phyloP scores from a whole-genome alignment of 2,329 filamentous ascomycete species.

The Cladosporium sp. region DNA sequence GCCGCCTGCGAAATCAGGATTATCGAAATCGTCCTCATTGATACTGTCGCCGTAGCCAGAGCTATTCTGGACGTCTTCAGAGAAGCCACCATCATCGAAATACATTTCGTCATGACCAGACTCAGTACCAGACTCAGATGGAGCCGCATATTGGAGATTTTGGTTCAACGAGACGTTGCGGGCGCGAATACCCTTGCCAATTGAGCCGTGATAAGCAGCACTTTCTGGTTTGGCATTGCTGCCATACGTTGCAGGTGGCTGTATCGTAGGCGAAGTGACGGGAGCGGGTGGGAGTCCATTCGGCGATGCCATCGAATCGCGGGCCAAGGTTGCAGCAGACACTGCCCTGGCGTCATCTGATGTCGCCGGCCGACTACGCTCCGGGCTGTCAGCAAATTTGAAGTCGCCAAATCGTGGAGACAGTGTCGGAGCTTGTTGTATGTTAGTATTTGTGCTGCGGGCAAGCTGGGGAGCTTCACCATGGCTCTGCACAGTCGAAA shows the following conservation, averaged over 20 bases:
- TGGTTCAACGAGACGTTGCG: conserved; percentile 12
- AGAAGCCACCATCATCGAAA: conserved; percentile 34
- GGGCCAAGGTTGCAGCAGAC: neutral
- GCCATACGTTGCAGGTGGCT: neutral
- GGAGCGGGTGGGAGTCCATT: neutral
- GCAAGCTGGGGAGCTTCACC: neutral
- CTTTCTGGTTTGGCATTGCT: conserved; percentile 12
- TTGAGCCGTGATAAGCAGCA: conserved; percentile 15
- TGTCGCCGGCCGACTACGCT: conserved; percentile 11
- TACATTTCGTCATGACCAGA: conserved; percentile 30
- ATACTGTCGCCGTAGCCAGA: conserved; percentile 17
- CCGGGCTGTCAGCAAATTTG: conserved; percentile 17
- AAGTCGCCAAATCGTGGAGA: conserved; percentile 17
- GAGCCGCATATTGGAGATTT: conserved; percentile 14
- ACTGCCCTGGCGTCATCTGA: neutral
- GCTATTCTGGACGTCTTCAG: neutral
- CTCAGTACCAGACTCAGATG: neutral
- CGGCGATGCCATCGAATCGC: neutral
- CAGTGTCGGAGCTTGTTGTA: neutral
- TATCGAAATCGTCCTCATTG: conserved; percentile 36
- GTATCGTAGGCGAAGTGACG: neutral
- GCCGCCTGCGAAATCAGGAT: conserved; percentile 15
- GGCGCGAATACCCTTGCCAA: conserved; percentile 14
- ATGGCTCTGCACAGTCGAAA: neutral
- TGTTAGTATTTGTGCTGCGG: neutral